These are phyloP conservation scores for Nectriaceae sp. DNA, from an alignment of 2,329 filamentous ascomycete species.

Conservation along the genomic window DNA sequence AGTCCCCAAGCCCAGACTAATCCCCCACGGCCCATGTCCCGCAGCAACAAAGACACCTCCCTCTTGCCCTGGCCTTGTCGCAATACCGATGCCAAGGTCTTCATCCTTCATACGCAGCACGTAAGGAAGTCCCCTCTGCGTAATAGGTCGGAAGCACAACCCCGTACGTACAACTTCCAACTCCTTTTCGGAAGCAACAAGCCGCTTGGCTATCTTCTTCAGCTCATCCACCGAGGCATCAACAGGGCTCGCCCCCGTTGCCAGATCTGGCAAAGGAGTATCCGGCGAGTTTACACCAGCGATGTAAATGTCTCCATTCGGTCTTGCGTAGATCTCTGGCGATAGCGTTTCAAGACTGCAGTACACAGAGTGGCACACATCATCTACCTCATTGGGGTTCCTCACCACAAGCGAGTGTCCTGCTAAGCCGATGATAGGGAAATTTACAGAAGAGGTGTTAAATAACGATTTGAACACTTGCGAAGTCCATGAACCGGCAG, in stretches of 20 bases:
- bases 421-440: constrained; percentile 59
- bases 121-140: constrained; percentile 64
- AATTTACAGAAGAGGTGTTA: constrained; percentile 48
- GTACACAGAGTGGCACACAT: constrained; percentile 69
- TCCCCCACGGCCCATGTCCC: constrained; percentile 79
- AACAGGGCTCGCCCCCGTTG: constrained; percentile 19
- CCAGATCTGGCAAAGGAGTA: constrained; percentile 58
- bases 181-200: constrained; percentile 52
- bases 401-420: constrained; percentile 72
- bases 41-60: constrained; percentile 71
- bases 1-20: constrained; percentile 64
- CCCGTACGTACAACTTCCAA: constrained; percentile 65
- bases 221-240: constrained; percentile 47
- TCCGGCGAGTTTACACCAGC: constrained; percentile 67
- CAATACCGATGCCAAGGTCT: constrained; percentile 51
- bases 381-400: constrained; percentile 49
- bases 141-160: constrained; percentile 74
- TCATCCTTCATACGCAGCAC: constrained; percentile 58
- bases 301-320: constrained; percentile 70
- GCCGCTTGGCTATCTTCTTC: constrained; percentile 46
- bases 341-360: constrained; percentile 62
- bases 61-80: constrained; percentile 40
- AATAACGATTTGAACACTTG: constrained; percentile 68
- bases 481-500: constrained; percentile 72
- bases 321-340: constrained; percentile 70